Evolutionary conservation across 1,139 yeast species (phyloP), one percentile per base, ranked within the genome.

Genomic region (Suhomyces chickasaworum): DNA sequence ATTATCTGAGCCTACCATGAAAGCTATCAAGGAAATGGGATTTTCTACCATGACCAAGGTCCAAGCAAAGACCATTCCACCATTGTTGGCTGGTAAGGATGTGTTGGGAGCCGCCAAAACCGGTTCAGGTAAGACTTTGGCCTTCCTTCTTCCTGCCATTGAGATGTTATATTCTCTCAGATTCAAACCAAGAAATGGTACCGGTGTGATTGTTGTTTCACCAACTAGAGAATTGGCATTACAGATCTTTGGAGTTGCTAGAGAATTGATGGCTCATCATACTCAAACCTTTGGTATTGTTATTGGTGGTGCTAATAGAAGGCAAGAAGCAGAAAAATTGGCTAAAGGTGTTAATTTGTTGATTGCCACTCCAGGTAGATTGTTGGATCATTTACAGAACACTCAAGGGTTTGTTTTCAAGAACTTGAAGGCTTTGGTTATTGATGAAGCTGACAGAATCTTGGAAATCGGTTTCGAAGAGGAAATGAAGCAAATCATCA

Each of bases 41-140:
- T 91, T 91, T 70, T 75, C 80, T 16, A 85, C 75, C 48, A 89
- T 91, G 97, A 93, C 99, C 5, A 81, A 85, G 49, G 97, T 91
- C 12, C 99, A 91, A 69, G 87, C 95, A 31, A 84, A 90, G 66
- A 89, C 98, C 13, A 91, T 91, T 48, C 98, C 98, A 7, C 97
- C 98, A 13, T 75, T 93, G 54, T 73, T 91, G 57, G 97, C 98
- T 0, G 98, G 99, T 37, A 81, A 91, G 58, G 98, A 91, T 69
- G 97, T 91, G 21, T 78, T 91, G 47, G 98, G 97, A 56, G 97
- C 98, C 44, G 99, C 99, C 46, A 91, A 93, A 71, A 93, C 99
- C 1, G 99, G 99, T 39, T 90, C 97, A 1, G 99, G 99, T 65
- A 93, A 93, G 71, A 93, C 99, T 0, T 75, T 95, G 53, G 98